Evolutionary conservation across 106 monocot genomes (phyloP).

Genomic region (Dioscorea alata): DNA sequence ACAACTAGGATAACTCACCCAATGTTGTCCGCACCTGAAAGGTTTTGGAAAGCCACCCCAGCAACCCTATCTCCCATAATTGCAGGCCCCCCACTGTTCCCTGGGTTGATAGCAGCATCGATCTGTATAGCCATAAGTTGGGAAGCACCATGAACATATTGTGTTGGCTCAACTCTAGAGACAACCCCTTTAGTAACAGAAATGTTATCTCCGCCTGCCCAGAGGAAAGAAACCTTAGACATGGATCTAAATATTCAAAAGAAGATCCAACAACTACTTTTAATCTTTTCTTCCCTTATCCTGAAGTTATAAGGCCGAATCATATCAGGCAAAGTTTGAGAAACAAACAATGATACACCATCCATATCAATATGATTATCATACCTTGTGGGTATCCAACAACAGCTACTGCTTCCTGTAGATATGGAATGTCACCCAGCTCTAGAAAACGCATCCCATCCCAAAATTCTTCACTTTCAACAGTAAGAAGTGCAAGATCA

Average conservation of each 20-base stretch:
- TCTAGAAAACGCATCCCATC: conserved; percentile 87
- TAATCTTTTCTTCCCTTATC: no score
- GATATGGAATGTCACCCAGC: conserved; percentile 92
- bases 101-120: conserved; percentile 99
- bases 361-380: background rate
- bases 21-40: conserved; percentile 98
- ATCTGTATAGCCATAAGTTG: conserved; percentile 99
- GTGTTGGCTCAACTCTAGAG: conserved; percentile 95
- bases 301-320: no score
- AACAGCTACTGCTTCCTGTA: conserved; percentile 98
- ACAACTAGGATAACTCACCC: conserved; percentile 59
- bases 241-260: no score
- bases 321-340: no score
- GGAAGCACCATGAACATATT: conserved; percentile 96
- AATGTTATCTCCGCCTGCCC: conserved; percentile 94
- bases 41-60: conserved; percentile 98
- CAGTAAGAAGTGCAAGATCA: conserved; percentile 87
- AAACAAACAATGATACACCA: background rate
- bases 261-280: background rate
- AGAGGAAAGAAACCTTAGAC: background rate
- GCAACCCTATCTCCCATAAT: conserved; percentile 97
- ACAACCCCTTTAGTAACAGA: conserved; percentile 99
- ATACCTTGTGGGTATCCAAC: conserved; percentile 99
- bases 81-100: conserved; percentile 98
- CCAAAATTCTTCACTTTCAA: conserved; percentile 95